Evolutionary conservation across 1,284 basidiomycete species (phyloP).

Genomic region (Sporisorium graminicola): DNA sequence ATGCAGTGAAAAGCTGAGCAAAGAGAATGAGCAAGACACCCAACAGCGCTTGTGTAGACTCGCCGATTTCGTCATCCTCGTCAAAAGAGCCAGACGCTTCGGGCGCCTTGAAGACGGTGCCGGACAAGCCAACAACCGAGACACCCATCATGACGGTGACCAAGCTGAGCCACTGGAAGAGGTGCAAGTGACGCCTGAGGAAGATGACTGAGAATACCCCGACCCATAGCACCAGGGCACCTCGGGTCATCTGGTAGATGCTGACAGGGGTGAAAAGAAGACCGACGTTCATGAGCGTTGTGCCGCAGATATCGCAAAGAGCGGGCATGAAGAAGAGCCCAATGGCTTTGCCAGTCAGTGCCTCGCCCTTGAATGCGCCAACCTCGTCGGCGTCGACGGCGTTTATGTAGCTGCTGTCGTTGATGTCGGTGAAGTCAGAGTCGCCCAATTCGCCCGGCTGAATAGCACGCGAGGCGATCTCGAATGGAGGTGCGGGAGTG

Average conservation of each 20-base stretch:
- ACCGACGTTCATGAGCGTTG: conserved; percentile 94
- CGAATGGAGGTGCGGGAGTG: conserved; percentile 41
- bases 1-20: conserved; percentile 94
- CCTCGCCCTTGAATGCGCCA: conserved; percentile 37
- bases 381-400: conserved; percentile 36
- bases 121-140: conserved; percentile 88
- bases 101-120: conserved; percentile 69
- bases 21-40: conserved; percentile 91
- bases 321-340: conserved; percentile 84
- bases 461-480: conserved; percentile 43
- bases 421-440: conserved; percentile 25
- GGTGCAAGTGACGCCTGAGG: conserved; percentile 74
- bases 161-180: conserved; percentile 83
- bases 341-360: conserved; percentile 41
- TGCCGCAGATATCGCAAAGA: conserved; percentile 85
- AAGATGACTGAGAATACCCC: conserved; percentile 92
- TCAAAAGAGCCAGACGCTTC: conserved; percentile 29
- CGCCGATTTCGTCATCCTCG: conserved; percentile 57
- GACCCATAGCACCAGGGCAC: conserved; percentile 96
- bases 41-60: conserved; percentile 66
- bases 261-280: conserved; percentile 95
- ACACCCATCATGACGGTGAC: conserved; percentile 91
- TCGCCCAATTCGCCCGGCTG: conserved; percentile 47
- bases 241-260: conserved; percentile 96
- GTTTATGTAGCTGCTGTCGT: conserved; percentile 43